phyloP scores from a whole-genome alignment of 2,329 filamentous ascomycete species.

The Xylariomycetidae sp. region DNA sequence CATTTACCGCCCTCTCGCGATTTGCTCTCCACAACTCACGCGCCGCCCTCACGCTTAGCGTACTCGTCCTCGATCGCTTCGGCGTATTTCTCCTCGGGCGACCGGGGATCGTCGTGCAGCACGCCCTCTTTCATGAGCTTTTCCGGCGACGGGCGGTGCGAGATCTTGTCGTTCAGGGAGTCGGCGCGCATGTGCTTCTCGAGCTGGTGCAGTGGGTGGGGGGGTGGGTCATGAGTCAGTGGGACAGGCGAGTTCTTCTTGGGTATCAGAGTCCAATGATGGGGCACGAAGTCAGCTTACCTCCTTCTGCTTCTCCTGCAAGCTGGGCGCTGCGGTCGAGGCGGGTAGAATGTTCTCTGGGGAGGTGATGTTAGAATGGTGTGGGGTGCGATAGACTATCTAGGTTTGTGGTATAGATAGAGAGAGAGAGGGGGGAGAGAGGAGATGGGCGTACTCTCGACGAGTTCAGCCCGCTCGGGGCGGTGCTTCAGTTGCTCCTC shows the following conservation, averaged over 20 bases:
- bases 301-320: slow-evolving; percentile 77
- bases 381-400: slow-evolving; percentile 7
- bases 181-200: slow-evolving; percentile 85
- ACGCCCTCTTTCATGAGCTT: slow-evolving; percentile 76
- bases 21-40: too few relatives aligned
- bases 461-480: slow-evolving; percentile 68
- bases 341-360: slow-evolving; percentile 85
- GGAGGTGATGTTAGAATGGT: too few relatives aligned
- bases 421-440: slow-evolving; percentile 1
- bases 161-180: slow-evolving; percentile 80
- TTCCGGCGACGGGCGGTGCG: slow-evolving; percentile 70
- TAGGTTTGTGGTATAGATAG: too few relatives aligned
- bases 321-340: slow-evolving; percentile 69
- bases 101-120: slow-evolving; percentile 62
- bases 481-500: slow-evolving; percentile 70
- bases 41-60: slow-evolving; percentile 58
- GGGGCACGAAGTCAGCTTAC: slow-evolving; percentile 34
- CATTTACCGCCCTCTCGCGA: too few relatives aligned
- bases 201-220: slow-evolving; percentile 46
- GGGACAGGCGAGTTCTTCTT: too few relatives aligned
- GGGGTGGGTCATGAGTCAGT: too few relatives aligned
- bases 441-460: slow-evolving; percentile 60
- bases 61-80: slow-evolving; percentile 62
- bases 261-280: slow-evolving; percentile 1
- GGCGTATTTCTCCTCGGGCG: slow-evolving; percentile 51